Conservation (phyloP, 148 eudicot genomes). For the Mesembryanthemum crystallinum region DNA sequence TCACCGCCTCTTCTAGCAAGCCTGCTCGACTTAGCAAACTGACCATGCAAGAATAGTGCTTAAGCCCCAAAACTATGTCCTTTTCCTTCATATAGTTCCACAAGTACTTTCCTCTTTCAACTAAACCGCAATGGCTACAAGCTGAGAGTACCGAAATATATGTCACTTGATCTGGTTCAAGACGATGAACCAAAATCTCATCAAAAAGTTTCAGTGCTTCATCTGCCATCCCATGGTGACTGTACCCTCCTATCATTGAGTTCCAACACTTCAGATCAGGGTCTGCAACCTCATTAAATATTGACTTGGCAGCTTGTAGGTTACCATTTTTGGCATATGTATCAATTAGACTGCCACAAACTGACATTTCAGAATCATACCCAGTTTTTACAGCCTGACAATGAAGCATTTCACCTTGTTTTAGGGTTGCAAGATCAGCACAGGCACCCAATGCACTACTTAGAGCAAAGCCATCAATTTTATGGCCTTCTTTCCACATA, state of each 20-base stretch:
- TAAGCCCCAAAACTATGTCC: slow-evolving; percentile 45
- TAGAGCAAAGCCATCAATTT: slow-evolving; percentile 57
- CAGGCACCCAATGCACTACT: slow-evolving; percentile 73
- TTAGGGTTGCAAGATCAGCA: slow-evolving; percentile 66
- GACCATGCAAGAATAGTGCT: slow-evolving; percentile 88
- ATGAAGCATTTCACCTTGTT: slow-evolving; percentile 73
- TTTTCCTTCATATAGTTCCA: slow-evolving; percentile 65
- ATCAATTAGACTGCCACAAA: slow-evolving; percentile 73
- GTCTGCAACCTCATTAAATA: slow-evolving; percentile 33
- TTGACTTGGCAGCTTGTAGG: slow-evolving; percentile 45
- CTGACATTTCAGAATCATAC: slow-evolving; percentile 48
- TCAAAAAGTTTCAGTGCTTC: slow-evolving; percentile 55
- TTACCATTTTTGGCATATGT: slow-evolving; percentile 79
- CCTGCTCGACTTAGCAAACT: slow-evolving; percentile 82
- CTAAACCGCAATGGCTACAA: slow-evolving; percentile 74
- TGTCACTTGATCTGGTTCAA: slow-evolving; percentile 64
- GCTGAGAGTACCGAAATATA: slow-evolving; percentile 65
- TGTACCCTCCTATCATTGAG: slow-evolving; percentile 67
- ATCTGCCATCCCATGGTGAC: slow-evolving; percentile 74
- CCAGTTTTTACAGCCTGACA: slow-evolving; percentile 59
- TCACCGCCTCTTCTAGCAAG: slow-evolving; percentile 61
- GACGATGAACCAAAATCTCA: slow-evolving; percentile 39
- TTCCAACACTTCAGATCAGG: slow-evolving; percentile 82
- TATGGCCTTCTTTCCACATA: slow-evolving; percentile 61
- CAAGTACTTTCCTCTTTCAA: slow-evolving; percentile 47